phyloP scores from a whole-genome alignment of 768 basidiomycete genomes.

The Leccinellum rugosiceps region DNA sequence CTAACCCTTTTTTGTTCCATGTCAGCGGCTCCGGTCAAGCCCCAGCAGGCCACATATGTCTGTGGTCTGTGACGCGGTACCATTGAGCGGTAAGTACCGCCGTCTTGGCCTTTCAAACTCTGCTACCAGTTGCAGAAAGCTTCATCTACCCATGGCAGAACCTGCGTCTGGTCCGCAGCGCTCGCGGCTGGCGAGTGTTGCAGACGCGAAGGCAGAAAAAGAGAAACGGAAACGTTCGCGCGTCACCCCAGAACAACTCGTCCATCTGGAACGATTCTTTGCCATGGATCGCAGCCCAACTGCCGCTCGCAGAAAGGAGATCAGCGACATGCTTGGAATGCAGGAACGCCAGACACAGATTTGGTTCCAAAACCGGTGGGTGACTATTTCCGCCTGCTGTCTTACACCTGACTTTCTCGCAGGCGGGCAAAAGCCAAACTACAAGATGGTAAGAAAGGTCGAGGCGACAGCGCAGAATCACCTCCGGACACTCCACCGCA shows the following conservation, averaged over 20 bases:
- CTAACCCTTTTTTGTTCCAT: constrained; percentile 30
- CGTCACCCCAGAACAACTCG: constrained; percentile 78
- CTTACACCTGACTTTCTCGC: background rate
- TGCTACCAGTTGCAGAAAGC: constrained; percentile 21
- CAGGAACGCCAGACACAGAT: constrained; percentile 86
- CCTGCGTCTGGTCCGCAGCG: constrained; percentile 37
- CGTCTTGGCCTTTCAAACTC: constrained; percentile 28
- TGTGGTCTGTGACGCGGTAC: constrained; percentile 21
- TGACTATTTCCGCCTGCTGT: background rate
- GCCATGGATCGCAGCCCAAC: constrained; percentile 68
- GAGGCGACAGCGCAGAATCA: constrained; percentile 33
- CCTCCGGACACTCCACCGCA: constrained; percentile 52
- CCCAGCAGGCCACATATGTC: constrained; percentile 26
- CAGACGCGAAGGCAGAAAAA: constrained; percentile 33
- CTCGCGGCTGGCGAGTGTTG: constrained; percentile 28
- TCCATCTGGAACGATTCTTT: constrained; percentile 71
- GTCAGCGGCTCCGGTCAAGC: constrained; percentile 27
- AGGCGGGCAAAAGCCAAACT: constrained; percentile 84
- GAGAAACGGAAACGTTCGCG: constrained; percentile 75
- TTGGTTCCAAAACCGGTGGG: constrained; percentile 81
- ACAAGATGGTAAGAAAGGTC: constrained; percentile 54
- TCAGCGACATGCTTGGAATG: constrained; percentile 73
- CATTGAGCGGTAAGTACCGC: constrained; percentile 16
- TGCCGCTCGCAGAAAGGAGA: constrained; percentile 66
- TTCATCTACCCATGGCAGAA: constrained; percentile 27